Evolutionary conservation across 495 filamentous ascomycete species (phyloP).

Genomic region (Talaromyces proteolyticus): DNA sequence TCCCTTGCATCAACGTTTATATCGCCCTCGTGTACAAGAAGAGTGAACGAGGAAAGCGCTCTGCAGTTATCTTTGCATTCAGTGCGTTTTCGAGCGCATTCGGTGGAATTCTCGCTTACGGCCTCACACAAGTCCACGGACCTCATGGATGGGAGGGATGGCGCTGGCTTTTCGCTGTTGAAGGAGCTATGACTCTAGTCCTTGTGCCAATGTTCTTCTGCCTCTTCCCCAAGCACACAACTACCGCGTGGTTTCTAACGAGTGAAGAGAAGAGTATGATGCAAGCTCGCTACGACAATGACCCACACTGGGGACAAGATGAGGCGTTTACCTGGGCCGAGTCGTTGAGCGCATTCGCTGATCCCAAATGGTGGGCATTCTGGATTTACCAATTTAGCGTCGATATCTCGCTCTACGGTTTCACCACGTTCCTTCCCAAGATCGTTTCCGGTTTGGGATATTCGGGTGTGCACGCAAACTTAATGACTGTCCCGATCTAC

Average conservation of each 20-base stretch:
- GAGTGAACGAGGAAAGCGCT: conserved; percentile 7
- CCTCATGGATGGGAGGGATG: conserved; percentile 9
- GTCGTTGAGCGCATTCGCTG: conserved; percentile 5
- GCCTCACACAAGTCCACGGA: conserved; percentile 9
- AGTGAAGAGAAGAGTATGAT: conserved; percentile 8
- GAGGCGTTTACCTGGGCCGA: conserved; percentile 8
- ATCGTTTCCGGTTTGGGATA: conserved; percentile 9
- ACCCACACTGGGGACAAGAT: conserved; percentile 9
- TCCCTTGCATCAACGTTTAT: conserved; percentile 9
- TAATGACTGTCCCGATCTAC: conserved; percentile 10
- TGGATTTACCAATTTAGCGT: conserved; percentile 12
- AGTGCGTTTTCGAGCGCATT: conserved; percentile 10
- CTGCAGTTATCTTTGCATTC: conserved; percentile 8
- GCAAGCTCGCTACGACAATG: conserved; percentile 10
- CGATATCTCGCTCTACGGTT: conserved; percentile 9
- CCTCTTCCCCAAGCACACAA: conserved; percentile 8
- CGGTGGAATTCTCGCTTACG: conserved; percentile 9
- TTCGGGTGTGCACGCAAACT: conserved; percentile 8
- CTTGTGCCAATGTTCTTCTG: conserved; percentile 9
- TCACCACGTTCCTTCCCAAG: conserved; percentile 8
- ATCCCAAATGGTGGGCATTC: conserved; percentile 11
- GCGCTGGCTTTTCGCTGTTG: conserved; percentile 9
- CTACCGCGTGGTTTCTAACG: conserved; percentile 7
- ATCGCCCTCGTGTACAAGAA: conserved; percentile 11
- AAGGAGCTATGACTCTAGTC: conserved; percentile 9